phyloP scores from a whole-genome alignment of 495 filamentous ascomycete genomes.

The Neurospora terricola region DNA sequence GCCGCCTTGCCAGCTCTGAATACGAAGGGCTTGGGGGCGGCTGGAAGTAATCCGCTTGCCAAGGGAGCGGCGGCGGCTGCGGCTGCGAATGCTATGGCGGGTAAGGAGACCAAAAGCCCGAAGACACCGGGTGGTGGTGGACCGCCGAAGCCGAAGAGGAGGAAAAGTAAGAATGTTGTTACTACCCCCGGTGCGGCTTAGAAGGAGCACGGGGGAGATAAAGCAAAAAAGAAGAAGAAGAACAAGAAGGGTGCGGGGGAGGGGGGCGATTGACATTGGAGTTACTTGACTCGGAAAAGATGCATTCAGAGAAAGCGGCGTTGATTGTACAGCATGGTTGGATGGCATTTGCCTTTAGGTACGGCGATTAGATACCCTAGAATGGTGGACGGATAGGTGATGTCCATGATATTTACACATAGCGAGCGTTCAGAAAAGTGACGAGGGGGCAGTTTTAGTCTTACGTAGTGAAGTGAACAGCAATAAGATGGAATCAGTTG shows the following conservation, averaged over 20 bases:
- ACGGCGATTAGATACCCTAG: neutral
- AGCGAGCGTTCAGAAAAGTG: neutral
- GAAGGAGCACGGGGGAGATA: neutral
- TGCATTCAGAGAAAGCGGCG: neutral
- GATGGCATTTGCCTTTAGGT: neutral
- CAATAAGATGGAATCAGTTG: neutral
- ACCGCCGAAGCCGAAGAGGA: constrained; percentile 45
- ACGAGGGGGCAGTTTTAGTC: no score
- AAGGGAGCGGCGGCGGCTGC: constrained; percentile 6
- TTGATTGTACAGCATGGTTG: neutral
- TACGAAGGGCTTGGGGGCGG: constrained; percentile 14
- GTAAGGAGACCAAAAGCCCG: constrained; percentile 40
- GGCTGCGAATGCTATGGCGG: constrained; percentile 10
- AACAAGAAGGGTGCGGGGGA: neutral
- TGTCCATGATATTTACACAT: neutral
- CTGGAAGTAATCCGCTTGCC: constrained; percentile 25
- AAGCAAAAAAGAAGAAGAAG: neutral
- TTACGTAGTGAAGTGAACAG: neutral
- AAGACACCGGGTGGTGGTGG: constrained; percentile 34
- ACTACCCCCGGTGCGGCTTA: constrained; percentile 11
- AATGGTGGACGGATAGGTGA: neutral
- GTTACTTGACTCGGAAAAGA: neutral
- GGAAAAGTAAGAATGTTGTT: constrained; percentile 46
- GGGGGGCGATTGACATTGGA: neutral
- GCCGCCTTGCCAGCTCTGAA: constrained; percentile 22